These are phyloP conservation scores for Penicillium crystallinum DNA, from an alignment of 495 filamentous ascomycete genomes.

Conservation along the genomic window DNA sequence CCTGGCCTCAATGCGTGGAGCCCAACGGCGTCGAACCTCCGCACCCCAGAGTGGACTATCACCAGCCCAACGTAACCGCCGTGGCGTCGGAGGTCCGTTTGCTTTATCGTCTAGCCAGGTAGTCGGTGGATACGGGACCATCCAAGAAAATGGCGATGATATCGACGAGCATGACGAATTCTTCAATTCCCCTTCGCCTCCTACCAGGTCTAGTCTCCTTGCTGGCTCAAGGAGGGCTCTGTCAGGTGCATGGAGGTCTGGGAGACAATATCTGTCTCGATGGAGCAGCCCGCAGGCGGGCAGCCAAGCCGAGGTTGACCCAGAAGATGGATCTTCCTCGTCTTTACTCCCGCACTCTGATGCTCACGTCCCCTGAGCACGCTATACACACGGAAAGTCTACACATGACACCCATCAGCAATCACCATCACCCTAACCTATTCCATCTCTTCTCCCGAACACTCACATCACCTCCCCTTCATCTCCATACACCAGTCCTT, in stretches of 20 bases:
- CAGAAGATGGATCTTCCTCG: conserved; percentile 10
- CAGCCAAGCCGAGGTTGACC: not conserved
- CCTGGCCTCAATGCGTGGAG: conserved; percentile 5
- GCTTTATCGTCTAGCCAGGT: not conserved
- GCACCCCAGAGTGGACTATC: conserved; percentile 20
- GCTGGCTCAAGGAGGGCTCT: conserved; percentile 32
- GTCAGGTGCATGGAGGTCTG: conserved; percentile 22
- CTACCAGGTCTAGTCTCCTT: conserved; percentile 15
- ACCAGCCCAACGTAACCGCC: conserved; percentile 22
- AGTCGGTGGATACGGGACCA: conserved; percentile 27
- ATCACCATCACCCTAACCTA: conserved; percentile 5
- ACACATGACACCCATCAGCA: not conserved
- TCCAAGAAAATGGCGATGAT: conserved; percentile 16
- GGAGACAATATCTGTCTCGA: conserved; percentile 25
- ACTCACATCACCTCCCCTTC: not conserved
- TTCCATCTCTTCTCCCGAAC: not conserved
- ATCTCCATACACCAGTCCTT: not conserved
- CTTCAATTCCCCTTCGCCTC: not conserved
- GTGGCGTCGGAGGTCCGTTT: not conserved
- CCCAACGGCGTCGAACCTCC: conserved; percentile 23
- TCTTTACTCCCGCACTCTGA: conserved; percentile 15
- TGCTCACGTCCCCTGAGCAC: not conserved
- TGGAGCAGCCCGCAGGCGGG: conserved; percentile 23
- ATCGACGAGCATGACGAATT: not conserved
- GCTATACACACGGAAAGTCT: not conserved